Evolutionary conservation across 345 rosid genomes (phyloP), one percentile per base, ranked within the genome.

Genomic region (Rubroshorea leprosula): DNA sequence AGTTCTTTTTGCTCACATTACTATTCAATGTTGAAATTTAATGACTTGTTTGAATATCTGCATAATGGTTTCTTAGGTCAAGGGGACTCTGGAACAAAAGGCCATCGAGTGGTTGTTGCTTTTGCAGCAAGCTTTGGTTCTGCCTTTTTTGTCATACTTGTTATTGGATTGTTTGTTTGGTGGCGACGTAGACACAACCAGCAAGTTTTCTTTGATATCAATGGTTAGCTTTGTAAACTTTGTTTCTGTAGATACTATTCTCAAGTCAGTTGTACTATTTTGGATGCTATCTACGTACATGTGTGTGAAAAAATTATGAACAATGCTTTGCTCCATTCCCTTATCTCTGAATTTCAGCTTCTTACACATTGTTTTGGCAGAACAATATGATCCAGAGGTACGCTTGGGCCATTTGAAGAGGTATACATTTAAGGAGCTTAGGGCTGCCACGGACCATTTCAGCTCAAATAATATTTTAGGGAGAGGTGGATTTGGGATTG

Each of bases 131-230:
- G 97, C 80, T 89, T 87, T 65, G 77, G 90, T 26, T 88, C 95
- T 51, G 95, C 87, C 18, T 87, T 90, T 64, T 70, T 71, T 35
- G 51, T 78, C 55, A 70, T 90, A 26, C 60, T 80, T 29, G 53
- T 79, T 12, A 71, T 85, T 0, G 89, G 81, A 23, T 65, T 87
- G 27, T 73, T 87, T 58, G 76, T 93, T 50, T 90, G 99, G 96
- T 87, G 87, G 96, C 82, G 96, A 67, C 86, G 84, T 51, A 70
- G 97, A 23, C 84, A 51, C 64, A 94, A 90, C 79, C 83, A 90
- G 72, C 97, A 90, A 70, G 84, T 94, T 53, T 94, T 94, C 83
- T 90, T 94, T 65, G 99, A 90, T 50, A 93, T 94, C 60, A 87
- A 94, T 74, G 99, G 99, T 94, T 61, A 67, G 85, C 70, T 60